Percentiles rank a stretch among this genome's conserved stretches.
These are phyloP conservation scores for Penicillium nordicum DNA, from an alignment of 2,329 filamentous ascomycete genomes.

Conservation along the genomic window DNA sequence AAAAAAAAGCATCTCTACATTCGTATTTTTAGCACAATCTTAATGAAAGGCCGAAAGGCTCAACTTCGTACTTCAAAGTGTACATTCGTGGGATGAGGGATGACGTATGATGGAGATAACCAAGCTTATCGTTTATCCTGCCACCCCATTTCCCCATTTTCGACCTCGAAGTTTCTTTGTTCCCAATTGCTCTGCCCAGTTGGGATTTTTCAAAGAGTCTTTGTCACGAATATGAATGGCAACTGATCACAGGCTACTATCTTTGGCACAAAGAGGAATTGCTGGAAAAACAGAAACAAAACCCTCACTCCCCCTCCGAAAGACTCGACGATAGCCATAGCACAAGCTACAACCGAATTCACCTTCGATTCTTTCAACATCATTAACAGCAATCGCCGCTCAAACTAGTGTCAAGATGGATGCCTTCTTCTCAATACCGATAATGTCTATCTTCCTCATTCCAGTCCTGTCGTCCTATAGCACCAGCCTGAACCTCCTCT, in stretches of 20 bases:
- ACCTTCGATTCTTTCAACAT: background rate
- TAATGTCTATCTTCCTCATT: conserved; percentile 29
- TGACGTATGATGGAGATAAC: conserved; percentile 26
- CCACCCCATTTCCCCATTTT: conserved; percentile 17
- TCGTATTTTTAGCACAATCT: background rate
- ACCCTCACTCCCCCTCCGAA: background rate
- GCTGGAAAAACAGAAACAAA: background rate
- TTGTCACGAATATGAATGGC: background rate
- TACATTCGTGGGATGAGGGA: background rate
- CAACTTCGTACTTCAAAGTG: background rate
- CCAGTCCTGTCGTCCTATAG: conserved; percentile 60
- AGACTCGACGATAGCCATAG: conserved; percentile 1
- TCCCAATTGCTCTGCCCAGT: background rate
- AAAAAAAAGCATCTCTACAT: background rate
- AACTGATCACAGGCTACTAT: background rate
- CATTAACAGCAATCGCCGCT: background rate
- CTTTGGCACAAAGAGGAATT: background rate
- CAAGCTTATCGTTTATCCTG: conserved; percentile 11
- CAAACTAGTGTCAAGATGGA: conserved; percentile 47
- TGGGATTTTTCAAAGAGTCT: background rate
- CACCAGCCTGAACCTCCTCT: conserved; percentile 77
- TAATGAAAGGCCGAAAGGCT: too few relatives aligned
- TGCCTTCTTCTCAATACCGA: conserved; percentile 40
- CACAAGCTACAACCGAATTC: conserved; percentile 1
- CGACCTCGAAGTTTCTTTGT: conserved; percentile 2